Base-by-base conservation (phyloP, 768 basidiomycete species). In the Coprinopsis sp. region DNA sequence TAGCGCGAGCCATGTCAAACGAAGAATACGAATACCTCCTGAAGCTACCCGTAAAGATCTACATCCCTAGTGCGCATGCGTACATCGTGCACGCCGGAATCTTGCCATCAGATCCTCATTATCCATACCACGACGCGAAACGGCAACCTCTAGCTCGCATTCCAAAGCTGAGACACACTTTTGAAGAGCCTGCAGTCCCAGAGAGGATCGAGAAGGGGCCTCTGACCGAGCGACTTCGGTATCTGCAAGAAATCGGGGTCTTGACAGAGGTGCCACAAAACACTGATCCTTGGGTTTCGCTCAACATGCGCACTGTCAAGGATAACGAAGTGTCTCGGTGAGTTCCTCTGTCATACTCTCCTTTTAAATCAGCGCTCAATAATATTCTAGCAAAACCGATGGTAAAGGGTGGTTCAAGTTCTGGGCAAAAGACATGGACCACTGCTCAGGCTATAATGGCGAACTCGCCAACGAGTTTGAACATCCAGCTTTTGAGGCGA, bases 11-110 rank as follows among this genome's bases (percentile, higher is more conserved):
- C 36, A 77, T 94, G 72, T 68, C 80, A n/a, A 59, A 59, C 14
- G 61, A 61, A 3, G 74, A 91, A 38, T 88, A 82, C 52, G 55
- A 69, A n/a, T 97, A 93, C 62, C 73, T 96, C 23, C 61, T 78
- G 24, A 67, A 76, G n/a, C 66, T 92, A 0, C 93, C 94, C 0
- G 67, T 92, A 24, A 71, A 75, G 38, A 68, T 93, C 6, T 81
- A 95, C 58, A 65, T 87, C 13, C 89, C 91, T 0, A 73, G 74
- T 2, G 77, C 85, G 2, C 89, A 94, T 57, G 65, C 81, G 1
- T 82, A 81, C 65, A 72, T 94, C 37, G 88, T 84, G 1, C 92
- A 96, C 54, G 93, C 82, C 1, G 94, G 94, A 5, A 57, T 95
- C 16, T 73, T 97, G 2, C 75, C 91, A 0, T 75, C 72, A 4